A percentile compares a stretch with the other conserved stretches of the same genome.
Evolutionary conservation across 768 basidiomycete genomes (phyloP).

Genomic region (Boletus subparvulus): DNA sequence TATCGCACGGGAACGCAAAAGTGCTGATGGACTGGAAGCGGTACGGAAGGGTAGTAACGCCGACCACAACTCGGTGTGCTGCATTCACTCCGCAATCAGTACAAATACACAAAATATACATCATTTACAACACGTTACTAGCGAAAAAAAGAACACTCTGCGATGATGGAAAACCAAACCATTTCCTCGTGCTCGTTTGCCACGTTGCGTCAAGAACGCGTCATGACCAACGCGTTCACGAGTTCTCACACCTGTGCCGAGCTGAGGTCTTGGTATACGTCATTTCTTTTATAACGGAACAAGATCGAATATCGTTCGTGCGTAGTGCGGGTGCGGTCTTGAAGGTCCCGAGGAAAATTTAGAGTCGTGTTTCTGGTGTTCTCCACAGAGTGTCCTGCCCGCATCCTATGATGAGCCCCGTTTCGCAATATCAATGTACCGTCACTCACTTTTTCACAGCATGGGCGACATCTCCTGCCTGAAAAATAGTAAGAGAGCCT

Average conservation of each 20-base stretch:
- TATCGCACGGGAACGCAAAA: no score
- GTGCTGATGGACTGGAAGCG: no score
- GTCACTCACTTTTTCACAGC: no score
- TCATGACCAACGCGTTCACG: neutral
- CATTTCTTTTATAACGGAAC: conserved; percentile 2
- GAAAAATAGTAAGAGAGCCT: neutral
- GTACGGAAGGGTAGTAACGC: no score
- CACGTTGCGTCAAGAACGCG: neutral
- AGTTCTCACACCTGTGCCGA: conserved; percentile 42
- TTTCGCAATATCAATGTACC: no score
- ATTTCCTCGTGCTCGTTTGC: neutral
- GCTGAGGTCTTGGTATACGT: conserved; percentile 37
- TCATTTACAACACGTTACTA: neutral
- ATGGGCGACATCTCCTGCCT: conserved; percentile 22
- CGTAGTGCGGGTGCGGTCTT: conserved; percentile 26
- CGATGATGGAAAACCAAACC: neutral
- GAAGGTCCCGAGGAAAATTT: conserved; percentile 48
- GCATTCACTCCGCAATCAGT: no score
- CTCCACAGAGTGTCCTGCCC: conserved; percentile 52
- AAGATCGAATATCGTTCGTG: neutral
- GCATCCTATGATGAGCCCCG: no score
- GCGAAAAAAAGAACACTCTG: neutral
- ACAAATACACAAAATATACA: neutral
- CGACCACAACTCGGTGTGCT: no score
- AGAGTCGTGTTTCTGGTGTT: conserved; percentile 52